phyloP scores from a whole-genome alignment of 1,284 basidiomycete genomes.

The Moesziomyces sp. region DNA sequence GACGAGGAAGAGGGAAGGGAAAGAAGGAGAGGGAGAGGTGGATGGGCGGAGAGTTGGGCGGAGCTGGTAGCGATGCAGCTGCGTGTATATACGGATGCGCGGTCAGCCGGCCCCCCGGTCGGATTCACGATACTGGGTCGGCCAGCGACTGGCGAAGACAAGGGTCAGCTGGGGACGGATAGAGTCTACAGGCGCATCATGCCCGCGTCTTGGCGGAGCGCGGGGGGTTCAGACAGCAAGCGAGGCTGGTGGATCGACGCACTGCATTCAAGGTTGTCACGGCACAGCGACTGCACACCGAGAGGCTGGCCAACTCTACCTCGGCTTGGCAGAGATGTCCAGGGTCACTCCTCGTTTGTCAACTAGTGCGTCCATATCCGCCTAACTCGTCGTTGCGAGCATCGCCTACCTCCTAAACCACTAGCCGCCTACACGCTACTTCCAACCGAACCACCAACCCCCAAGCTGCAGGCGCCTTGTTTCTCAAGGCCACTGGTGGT shows the following conservation, averaged over 20 bases:
- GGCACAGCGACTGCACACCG: background rate
- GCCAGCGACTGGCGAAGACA: background rate
- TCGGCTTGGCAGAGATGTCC: no score
- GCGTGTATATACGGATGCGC: slow-evolving; percentile 8
- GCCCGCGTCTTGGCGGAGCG: background rate
- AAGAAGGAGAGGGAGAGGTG: background rate
- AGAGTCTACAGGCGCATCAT: background rate
- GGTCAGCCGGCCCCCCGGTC: no score
- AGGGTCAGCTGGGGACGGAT: background rate
- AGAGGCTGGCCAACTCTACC: background rate
- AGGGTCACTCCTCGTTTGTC: no score
- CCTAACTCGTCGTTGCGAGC: no score
- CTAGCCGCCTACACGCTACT: no score
- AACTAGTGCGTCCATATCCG: no score
- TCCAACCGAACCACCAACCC: no score
- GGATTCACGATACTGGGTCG: no score
- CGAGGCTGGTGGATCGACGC: background rate
- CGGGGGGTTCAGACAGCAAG: background rate
- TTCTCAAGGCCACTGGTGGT: no score
- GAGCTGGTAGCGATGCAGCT: slow-evolving; percentile 11
- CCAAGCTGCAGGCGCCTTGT: no score
- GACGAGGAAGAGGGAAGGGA: background rate
- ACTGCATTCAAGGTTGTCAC: background rate
- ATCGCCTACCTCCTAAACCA: no score
- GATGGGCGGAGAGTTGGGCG: slow-evolving; percentile 2